Conservation (phyloP, 2,329 filamentous ascomycete genomes). For the Atkinsonella texensis region DNA sequence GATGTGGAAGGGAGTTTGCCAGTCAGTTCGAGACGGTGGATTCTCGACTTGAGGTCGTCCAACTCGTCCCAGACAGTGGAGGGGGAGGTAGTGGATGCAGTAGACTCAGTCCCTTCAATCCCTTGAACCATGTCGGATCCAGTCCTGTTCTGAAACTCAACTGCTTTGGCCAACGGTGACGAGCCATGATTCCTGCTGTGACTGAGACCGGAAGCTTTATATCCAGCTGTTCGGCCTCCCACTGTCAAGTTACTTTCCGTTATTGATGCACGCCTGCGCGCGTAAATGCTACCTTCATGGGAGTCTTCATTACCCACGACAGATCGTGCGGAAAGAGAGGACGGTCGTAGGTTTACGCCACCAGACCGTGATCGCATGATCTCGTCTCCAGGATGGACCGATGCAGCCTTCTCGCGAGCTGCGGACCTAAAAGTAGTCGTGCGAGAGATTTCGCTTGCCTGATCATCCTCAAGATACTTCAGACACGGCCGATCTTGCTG, state of each 20-base stretch:
- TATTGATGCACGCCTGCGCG: slow-evolving; percentile 30
- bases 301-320: slow-evolving; percentile 33
- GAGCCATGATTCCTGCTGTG: slow-evolving; percentile 38
- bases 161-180: slow-evolving; percentile 41
- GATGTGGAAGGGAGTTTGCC: slow-evolving; percentile 79
- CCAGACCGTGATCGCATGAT: slow-evolving; percentile 20
- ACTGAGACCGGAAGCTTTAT: slow-evolving; percentile 22
- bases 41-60: slow-evolving; percentile 87
- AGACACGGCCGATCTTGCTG: slow-evolving; percentile 34
- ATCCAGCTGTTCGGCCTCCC: slow-evolving; percentile 30
- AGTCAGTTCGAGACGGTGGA: slow-evolving; percentile 78
- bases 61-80: slow-evolving; percentile 97
- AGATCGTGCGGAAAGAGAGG: slow-evolving; percentile 38
- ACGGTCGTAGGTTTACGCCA: slow-evolving; percentile 25
- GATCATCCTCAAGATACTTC: slow-evolving; percentile 32
- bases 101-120: slow-evolving; percentile 69
- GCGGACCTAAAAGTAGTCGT: slow-evolving; percentile 31
- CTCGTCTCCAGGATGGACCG: slow-evolving; percentile 25
- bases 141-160: slow-evolving; percentile 20
- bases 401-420: slow-evolving; percentile 30
- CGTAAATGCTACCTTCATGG: slow-evolving; percentile 17
- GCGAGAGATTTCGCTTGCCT: slow-evolving; percentile 27
- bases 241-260: slow-evolving; percentile 31
- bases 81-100: slow-evolving; percentile 73
- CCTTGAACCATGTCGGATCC: slow-evolving; percentile 24